phyloP scores from a whole-genome alignment of 805 yeast species.

The Saccharomycopsis oosterbeekiorum region DNA sequence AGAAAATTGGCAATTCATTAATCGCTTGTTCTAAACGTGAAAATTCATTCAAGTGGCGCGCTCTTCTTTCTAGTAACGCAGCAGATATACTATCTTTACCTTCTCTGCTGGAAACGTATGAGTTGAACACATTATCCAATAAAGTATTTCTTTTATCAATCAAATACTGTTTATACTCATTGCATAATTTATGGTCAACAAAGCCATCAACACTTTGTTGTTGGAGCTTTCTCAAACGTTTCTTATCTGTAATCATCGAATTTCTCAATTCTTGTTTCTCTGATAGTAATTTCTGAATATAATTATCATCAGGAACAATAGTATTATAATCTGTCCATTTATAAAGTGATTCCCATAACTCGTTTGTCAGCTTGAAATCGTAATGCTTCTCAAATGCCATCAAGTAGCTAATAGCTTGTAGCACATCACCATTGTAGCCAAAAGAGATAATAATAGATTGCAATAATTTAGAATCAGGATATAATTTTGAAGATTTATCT shows the following conservation, averaged over 20 bases:
- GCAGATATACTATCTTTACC: slow-evolving; percentile 14
- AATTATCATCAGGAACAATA: background rate
- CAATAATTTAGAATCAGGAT: slow-evolving; percentile 24
- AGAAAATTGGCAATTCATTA: slow-evolving; percentile 11
- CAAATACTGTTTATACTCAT: slow-evolving; percentile 19
- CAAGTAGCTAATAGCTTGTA: slow-evolving; percentile 24
- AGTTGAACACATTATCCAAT: slow-evolving; percentile 24
- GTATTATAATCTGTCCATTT: slow-evolving; percentile 10
- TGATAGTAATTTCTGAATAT: background rate
- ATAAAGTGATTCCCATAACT: slow-evolving; percentile 3
- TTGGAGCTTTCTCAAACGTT: background rate
- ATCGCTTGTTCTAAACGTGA: slow-evolving; percentile 12
- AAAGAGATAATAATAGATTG: slow-evolving; percentile 25
- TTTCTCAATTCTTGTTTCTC: background rate
- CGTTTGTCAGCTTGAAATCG: background rate
- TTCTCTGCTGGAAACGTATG: slow-evolving; percentile 22
- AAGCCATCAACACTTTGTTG: background rate
- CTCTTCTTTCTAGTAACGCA: slow-evolving; percentile 16
- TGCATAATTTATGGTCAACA: background rate
- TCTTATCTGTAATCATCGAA: background rate
- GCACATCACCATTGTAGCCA: slow-evolving; percentile 23
- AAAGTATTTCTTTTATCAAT: slow-evolving; percentile 20
- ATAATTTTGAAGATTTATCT: slow-evolving; percentile 11
- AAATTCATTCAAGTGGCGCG: slow-evolving; percentile 20
- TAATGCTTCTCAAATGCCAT: slow-evolving; percentile 17